Evolutionary conservation across 164 flowering plant genomes (phyloP), one percentile per base, ranked within the genome.

Genomic region (Litsea cubeba): DNA sequence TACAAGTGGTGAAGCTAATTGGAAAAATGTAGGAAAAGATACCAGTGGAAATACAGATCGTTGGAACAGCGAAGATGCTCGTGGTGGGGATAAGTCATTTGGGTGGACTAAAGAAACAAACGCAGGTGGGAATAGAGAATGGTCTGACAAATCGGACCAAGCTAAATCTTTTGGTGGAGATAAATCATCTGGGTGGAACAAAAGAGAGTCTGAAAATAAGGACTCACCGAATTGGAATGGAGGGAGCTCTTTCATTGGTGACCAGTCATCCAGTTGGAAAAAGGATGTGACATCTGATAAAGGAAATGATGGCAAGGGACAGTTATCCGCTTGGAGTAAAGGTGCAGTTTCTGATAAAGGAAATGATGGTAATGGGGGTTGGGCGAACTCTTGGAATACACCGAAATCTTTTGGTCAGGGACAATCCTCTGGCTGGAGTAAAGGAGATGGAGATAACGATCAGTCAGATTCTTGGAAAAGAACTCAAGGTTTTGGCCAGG

Each of bases 71-170:
- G 28, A 32, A 71, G 18, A 22, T 7, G 32, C 66, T 65, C 66
- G 69, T 74, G 79, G 81, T 50, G 81, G 69, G 51, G 77, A 76
- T n/a, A 69, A 71, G 46, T 12, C 73, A 58, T 62, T 22, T 17
- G 60, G 51, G 5, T 64, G 75, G 75, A 64, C 23, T 49, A 49
- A 46, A 50, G 69, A 22, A 58, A 35, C 20, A 12, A 15, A 69
- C 72, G 81, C n/a, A 70, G 81, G 68, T 66, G 84, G 83, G 74
- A 71, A 84, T 74, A 67, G 83, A 65, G 85, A 79, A 35, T 35
- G 46, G 46, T 35, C 46, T 6, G 46, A 68, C 74, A 77, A 58
- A 68, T 58, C 35, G 73, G 78, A 70, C 67, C 23, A 76, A 3
- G 77, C 68, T 32, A 54, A 70, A 50, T 67, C 66, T 65, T 69